Conservation (phyloP, 192 early-diverging fungal genomes). For the Entophlyctis luteolus region DNA sequence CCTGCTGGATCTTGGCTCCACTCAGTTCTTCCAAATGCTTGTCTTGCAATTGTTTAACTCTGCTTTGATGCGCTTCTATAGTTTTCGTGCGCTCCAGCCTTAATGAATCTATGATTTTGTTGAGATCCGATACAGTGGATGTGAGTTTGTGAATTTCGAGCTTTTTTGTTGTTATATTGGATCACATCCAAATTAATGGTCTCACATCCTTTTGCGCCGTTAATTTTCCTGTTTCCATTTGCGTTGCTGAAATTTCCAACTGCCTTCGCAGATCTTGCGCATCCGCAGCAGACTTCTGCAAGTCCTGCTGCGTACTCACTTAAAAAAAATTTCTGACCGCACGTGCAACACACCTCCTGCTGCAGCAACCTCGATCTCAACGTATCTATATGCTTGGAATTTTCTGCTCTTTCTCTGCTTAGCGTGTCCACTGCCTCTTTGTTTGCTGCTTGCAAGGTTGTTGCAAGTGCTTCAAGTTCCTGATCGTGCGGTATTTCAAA, state of each 20-base stretch:
- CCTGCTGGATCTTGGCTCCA: not conserved
- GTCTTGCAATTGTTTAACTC: conserved; percentile 50
- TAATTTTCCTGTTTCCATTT: conserved; percentile 22
- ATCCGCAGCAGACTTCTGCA: too few relatives aligned
- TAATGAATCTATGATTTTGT: not conserved
- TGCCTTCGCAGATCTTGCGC: too few relatives aligned
- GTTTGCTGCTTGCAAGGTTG: not conserved
- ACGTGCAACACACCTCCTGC: too few relatives aligned
- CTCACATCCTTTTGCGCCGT: conserved; percentile 44
- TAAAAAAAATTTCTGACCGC: too few relatives aligned
- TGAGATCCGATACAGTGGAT: not conserved
- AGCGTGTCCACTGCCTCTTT: too few relatives aligned
- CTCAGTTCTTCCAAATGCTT: conserved; percentile 41
- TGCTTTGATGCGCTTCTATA: conserved; percentile 52
- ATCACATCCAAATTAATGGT: not conserved
- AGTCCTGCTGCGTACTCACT: too few relatives aligned
- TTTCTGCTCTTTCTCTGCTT: too few relatives aligned
- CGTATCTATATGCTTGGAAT: too few relatives aligned
- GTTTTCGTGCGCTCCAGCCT: conserved; percentile 27
- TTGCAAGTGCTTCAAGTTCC: not conserved
- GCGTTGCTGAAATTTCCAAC: conserved; percentile 24
- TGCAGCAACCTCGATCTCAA: too few relatives aligned
- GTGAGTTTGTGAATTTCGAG: conserved; percentile 14
- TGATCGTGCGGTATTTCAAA: not conserved
- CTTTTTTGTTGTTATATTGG: not conserved